Base-by-base conservation (phyloP, 2,329 filamentous ascomycete genomes). In the Xylariaceae sp. region DNA sequence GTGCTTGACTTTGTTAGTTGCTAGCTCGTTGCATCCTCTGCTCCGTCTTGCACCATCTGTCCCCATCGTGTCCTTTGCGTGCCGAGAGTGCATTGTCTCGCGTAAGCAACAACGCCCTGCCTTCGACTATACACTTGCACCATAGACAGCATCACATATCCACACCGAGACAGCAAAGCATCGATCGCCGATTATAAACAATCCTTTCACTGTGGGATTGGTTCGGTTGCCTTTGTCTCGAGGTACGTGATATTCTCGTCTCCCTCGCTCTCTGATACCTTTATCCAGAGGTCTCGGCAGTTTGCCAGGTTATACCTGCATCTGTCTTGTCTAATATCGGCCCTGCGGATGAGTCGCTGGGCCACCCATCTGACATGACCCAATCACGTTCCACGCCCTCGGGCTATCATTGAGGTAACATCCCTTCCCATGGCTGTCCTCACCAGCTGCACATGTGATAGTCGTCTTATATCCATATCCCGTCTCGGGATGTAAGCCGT, bases 281-380 rank as follows among this genome's bases (percentile, higher is more conserved):
- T 59, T 59, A 58, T 56, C 58, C 59, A 61, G 48, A 33, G 39
- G 42, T 59, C 52, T 58, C 61, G 60, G 63, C 57, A 62, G 48
- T 58, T 62, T 53, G 50, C 51, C 51, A 52, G 43, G 46, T 51
- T 54, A 52, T 54, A 45, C 50, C 42, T 50, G 46, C 48, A 49
- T 50, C 50, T 54, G 51, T 54, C 52, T 54, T 50, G 35, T 35
- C 35, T 46, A 45, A 49, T 49, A 45, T 65, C 64, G 64, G 64
- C 49, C 57, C 55, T 64, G 58, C 64, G 64, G 64, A 67, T 65
- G 60, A 58, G 55, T 53, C 42, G 56, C 55, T 56, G 54, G 53
- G 56, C 57, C 53, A 51, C 52, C 54, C 44, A 53, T 43, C 40
- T 45, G 52, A 39, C 44, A 55, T 54, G 47, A 44, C 19, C 63